Base-by-base conservation (phyloP, 192 early-diverging fungal species). In the Ambispora gerdemannii region DNA sequence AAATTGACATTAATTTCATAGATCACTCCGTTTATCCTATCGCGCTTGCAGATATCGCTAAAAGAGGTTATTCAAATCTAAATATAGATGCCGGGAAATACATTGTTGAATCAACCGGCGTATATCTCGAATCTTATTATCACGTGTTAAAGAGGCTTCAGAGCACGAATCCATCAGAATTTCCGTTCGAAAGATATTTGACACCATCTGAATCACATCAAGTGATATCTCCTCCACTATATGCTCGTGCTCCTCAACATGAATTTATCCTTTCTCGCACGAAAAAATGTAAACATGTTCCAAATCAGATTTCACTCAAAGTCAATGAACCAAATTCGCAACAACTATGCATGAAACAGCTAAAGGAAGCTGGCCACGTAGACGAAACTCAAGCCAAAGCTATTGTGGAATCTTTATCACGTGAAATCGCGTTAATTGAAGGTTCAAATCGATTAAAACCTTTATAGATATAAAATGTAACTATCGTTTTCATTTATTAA, bases 401-500 rank as follows among this genome's bases (percentile, higher is more conserved):
- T 11, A 71, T 88, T 24, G 75, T 83, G 1, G 60, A 78, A 8
- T 81, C 82, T 2, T 53, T 88, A 13, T 72, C 71, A 10, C 71
- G 73, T 19, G 84, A 84, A 71, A 64, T 88, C 19, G 77, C 81
- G 0, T 66, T 83, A 2, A 85, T 88, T 63, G 84, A 86, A 70
- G 87, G 86, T 75, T 30, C 72, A 70, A 34, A 50, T 30, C 24
- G 31, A 24, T 59, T 43, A 58, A 47, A 28, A 13, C 31, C 10
- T 52, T n/a, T n/a, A n/a, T n/a, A n/a, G n/a, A n/a, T n/a, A n/a
- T n/a, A n/a, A n/a, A n/a, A n/a, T n/a, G n/a, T n/a, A n/a, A n/a
- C n/a, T n/a, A n/a, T n/a, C n/a, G n/a, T n/a, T n/a, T n/a, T n/a
- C n/a, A n/a, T n/a, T n/a, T n/a, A n/a, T n/a, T n/a, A n/a, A n/a